Base-by-base conservation (phyloP, 371 early-diverging fungal genomes). In the Mucor circinelloides region DNA sequence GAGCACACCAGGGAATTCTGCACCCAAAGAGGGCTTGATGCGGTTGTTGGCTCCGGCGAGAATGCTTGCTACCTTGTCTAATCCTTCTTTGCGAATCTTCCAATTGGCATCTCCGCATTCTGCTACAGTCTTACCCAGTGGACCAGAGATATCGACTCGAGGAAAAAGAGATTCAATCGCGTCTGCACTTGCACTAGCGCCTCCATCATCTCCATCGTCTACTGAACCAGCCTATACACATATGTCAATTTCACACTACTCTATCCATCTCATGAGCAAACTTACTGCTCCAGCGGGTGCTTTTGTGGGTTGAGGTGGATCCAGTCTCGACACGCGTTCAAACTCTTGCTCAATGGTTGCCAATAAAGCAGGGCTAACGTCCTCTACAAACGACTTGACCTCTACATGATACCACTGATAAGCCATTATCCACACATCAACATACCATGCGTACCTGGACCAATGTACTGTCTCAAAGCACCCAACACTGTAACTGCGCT, bases 51-150 rank as follows among this genome's bases (percentile, higher is more conserved):
- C 85, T 8, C 83, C 80, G 28, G 89, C 86, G 32, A 97, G 70
- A 34, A 95, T 87, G 5, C 72, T 79, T 21, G 83, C 75, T 6
- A 97, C 83, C 60, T 91, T 86, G n/a, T 97, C 97, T 61, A 98
- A 74, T 1, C 86, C 97, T 58, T 94, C 97, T 74, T 98, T 97
- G 40, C 99, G 91, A n/a, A 89, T 79, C 74, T 96, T 97, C 99
- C 99, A 98, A 56, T 94, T 91, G 57, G 85, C 83, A 74, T 96
- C 93, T 28, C 81, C 85, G 48, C 96, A 87, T 63, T 92, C 87
- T 62, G 89, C 74, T 34, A 85, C 63, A 7, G 69, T 74, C 36
- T 82, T 82, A 40, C 46, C 50, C 13, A 82, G 57, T 57, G 82
- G 82, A 23, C 84, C 67, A 5, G 85, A 78, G 30, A 97, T 85